Evolutionary conservation across 169 alveolate species (phyloP).

Genomic region (Plasmodium vivax): DNA sequence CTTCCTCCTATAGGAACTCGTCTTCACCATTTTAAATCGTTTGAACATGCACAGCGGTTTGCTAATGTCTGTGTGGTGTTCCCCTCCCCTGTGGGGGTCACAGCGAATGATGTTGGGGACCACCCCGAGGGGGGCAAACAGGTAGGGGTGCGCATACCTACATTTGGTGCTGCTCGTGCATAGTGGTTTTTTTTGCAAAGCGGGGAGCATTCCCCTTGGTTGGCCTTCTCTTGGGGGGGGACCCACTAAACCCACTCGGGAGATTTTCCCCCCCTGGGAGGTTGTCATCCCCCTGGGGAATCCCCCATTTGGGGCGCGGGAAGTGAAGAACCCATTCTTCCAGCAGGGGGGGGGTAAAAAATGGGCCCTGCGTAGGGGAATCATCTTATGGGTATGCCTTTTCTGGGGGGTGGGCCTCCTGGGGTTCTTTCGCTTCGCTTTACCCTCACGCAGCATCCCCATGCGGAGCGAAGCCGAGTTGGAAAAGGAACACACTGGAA

Average conservation of each 20-base stretch:
- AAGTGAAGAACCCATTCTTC: background rate
- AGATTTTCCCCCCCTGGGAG: background rate
- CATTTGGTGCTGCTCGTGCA: background rate
- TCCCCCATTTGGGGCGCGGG: background rate
- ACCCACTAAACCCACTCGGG: background rate
- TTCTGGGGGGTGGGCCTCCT: background rate
- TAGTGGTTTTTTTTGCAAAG: background rate
- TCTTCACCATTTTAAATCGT: constrained; percentile 87
- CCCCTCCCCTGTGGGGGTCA: background rate
- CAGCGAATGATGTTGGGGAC: background rate
- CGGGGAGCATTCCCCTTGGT: background rate
- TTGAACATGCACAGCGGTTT: constrained; percentile 41
- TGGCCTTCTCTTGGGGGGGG: background rate
- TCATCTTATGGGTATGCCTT: background rate
- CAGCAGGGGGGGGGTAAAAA: background rate
- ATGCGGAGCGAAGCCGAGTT: background rate
- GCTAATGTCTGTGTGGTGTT: background rate
- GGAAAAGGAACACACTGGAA: background rate
- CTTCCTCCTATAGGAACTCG: constrained; percentile 88
- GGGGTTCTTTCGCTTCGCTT: background rate
- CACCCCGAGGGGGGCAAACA: background rate
- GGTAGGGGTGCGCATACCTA: background rate
- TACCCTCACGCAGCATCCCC: background rate
- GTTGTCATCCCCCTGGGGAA: background rate
- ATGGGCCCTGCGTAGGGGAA: background rate